Evolutionary conservation across 2,329 filamentous ascomycete species (phyloP).

Genomic region (Diaporthe ilicicola): DNA sequence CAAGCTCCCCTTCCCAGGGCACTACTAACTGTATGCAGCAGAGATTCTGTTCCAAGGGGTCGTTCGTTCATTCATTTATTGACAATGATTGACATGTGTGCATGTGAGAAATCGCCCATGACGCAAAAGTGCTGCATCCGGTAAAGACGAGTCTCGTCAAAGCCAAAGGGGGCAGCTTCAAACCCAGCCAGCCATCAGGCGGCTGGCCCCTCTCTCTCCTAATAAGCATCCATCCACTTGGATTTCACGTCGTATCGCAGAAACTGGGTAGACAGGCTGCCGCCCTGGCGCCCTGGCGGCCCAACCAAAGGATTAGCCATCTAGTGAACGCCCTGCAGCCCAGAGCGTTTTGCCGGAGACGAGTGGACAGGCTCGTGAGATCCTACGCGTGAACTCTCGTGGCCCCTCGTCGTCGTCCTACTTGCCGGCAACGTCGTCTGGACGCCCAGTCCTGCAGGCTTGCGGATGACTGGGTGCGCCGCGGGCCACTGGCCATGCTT

Average conservation of each 20-base stretch:
- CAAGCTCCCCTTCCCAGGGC: background rate
- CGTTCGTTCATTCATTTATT: background rate
- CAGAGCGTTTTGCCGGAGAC: background rate
- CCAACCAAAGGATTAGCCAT: background rate
- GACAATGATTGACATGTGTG: background rate
- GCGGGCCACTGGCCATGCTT: slow-evolving; percentile 7
- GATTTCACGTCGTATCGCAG: background rate
- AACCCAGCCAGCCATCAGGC: slow-evolving; percentile 17
- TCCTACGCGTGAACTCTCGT: slow-evolving; percentile 5
- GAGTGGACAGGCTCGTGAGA: background rate
- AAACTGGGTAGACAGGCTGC: background rate
- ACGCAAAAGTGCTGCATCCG: slow-evolving; percentile 27
- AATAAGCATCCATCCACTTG: background rate
- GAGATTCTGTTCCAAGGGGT: background rate
- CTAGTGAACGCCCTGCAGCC: background rate
- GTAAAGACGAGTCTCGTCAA: slow-evolving; percentile 19
- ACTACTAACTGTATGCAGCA: background rate
- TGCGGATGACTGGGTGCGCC: background rate
- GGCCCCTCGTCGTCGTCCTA: background rate
- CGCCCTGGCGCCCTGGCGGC: slow-evolving; percentile 5
- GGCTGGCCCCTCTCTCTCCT: background rate
- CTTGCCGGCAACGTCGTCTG: background rate
- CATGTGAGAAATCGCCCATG: slow-evolving; percentile 18
- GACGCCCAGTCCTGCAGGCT: background rate
- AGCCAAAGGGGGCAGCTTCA: slow-evolving; percentile 1